phyloP scores from a whole-genome alignment of 2,329 filamentous ascomycete genomes.

The Claviceps paspali region DNA sequence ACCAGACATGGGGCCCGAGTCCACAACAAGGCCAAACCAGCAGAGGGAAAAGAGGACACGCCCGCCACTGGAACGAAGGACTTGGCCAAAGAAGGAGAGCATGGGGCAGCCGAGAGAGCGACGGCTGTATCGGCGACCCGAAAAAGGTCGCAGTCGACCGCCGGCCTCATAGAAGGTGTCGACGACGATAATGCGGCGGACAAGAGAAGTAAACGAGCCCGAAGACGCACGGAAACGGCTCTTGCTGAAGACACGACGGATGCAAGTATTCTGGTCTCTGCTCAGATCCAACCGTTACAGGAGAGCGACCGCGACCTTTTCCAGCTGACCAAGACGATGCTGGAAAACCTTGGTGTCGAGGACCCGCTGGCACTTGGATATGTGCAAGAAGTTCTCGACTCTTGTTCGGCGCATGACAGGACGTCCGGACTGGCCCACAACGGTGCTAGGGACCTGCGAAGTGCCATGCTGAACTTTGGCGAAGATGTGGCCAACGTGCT shows the following conservation, averaged over 20 bases:
- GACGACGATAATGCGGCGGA: conserved; percentile 43
- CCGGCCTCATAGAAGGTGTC: conserved; percentile 37
- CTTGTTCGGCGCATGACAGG: conserved; percentile 35
- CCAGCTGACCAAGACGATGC: conserved; percentile 36
- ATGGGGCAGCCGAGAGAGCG: conserved; percentile 20
- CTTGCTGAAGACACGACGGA: conserved; percentile 37
- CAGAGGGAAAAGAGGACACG: conserved; percentile 11
- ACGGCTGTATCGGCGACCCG: conserved; percentile 30
- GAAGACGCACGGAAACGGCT: conserved; percentile 35
- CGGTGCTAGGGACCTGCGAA: conserved; percentile 33
- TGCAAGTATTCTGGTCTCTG: conserved; percentile 34
- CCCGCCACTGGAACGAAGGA: conserved; percentile 11
- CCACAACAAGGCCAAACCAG: conserved; percentile 1
- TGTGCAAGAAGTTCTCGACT: conserved; percentile 35
- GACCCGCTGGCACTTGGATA: conserved; percentile 30
- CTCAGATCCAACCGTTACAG: conserved; percentile 40
- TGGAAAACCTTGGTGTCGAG: conserved; percentile 39
- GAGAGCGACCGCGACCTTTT: conserved; percentile 42
- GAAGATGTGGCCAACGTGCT: conserved; percentile 38
- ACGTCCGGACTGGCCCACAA: conserved; percentile 30
- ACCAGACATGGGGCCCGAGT: conserved; percentile 5
- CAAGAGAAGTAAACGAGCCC: conserved; percentile 50
- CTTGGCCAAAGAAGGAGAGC: conserved; percentile 14
- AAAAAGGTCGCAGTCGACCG: conserved; percentile 48
- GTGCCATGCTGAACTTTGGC: conserved; percentile 32